Evolutionary conservation across 495 filamentous ascomycete genomes (phyloP).

Genomic region (Penicillium diatomitis): DNA sequence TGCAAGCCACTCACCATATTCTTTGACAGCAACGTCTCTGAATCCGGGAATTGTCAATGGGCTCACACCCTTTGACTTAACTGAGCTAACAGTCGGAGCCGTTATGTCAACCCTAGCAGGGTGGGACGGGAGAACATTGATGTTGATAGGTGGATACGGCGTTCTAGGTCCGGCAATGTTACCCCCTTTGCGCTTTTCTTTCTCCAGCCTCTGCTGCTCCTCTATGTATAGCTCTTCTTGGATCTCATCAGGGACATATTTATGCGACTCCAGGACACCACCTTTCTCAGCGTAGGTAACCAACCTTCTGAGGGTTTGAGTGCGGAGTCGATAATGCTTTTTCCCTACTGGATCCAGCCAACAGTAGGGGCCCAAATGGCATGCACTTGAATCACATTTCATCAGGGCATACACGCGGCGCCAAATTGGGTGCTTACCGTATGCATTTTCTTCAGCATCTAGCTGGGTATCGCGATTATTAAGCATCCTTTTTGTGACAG

Average conservation of each 20-base stretch:
- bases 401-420: constrained; percentile 22
- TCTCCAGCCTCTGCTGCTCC: neutral
- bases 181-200: neutral
- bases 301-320: constrained; percentile 15
- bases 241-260: neutral
- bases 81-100: too few relatives aligned
- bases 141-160: too few relatives aligned
- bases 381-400: constrained; percentile 17
- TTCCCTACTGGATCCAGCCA: constrained; percentile 22
- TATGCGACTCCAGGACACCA: neutral
- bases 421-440: constrained; percentile 14
- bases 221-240: neutral
- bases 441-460: constrained; percentile 11
- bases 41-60: constrained; percentile 12
- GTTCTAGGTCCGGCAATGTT: too few relatives aligned
- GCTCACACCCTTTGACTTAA: too few relatives aligned
- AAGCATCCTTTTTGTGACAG: constrained; percentile 12
- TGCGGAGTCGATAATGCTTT: constrained; percentile 24
- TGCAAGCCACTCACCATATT: constrained; percentile 13
- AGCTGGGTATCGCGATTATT: constrained; percentile 4
- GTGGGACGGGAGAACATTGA: too few relatives aligned
- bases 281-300: constrained; percentile 11
- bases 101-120: too few relatives aligned
- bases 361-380: constrained; percentile 19
- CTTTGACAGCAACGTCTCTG: constrained; percentile 11